Evolutionary conservation across 768 basidiomycete species (phyloP).

Genomic region (Pulveroboletus sp.): DNA sequence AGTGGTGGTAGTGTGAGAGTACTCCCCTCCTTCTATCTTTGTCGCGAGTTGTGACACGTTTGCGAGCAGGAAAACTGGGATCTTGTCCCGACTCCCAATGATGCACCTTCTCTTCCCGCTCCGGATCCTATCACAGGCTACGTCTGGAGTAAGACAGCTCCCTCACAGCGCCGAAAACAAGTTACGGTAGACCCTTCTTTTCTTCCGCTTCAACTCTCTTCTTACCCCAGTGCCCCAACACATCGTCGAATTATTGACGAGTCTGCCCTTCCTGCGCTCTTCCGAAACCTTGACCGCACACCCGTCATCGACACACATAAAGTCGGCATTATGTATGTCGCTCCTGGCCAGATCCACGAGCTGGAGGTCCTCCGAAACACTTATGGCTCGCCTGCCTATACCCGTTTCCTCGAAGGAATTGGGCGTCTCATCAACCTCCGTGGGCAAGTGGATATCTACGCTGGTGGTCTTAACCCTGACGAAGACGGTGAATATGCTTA

Average conservation of each 20-base stretch:
- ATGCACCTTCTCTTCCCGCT: conserved; percentile 26
- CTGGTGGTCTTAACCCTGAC: conserved; percentile 85
- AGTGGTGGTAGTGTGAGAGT: conserved; percentile 9
- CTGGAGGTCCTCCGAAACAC: conserved; percentile 82
- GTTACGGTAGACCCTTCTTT: conserved; percentile 82
- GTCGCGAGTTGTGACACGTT: conserved; percentile 4
- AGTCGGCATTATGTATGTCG: conserved; percentile 94
- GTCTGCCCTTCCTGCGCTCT: conserved; percentile 50
- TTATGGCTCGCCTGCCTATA: conserved; percentile 92
- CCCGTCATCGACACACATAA: conserved; percentile 98
- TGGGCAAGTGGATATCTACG: conserved; percentile 88
- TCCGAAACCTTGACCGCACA: conserved; percentile 70
- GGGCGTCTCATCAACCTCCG: conserved; percentile 84
- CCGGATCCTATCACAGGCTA: conserved; percentile 81
- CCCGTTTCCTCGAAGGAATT: conserved; percentile 85
- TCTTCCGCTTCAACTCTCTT: conserved; percentile 80
- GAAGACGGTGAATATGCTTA: conserved; percentile 96
- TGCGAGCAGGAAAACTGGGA: conserved; percentile 21
- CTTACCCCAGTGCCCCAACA: conserved; percentile 48
- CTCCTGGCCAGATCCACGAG: conserved; percentile 83
- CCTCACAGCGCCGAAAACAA: conserved; percentile 84
- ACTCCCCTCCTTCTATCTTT: not conserved
- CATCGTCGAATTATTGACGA: conserved; percentile 48
- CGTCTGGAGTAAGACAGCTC: conserved; percentile 82
- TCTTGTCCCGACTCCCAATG: conserved; percentile 3